phyloP scores from a whole-genome alignment of 257 asterid species.

The Rauvolfia tetraphylla region DNA sequence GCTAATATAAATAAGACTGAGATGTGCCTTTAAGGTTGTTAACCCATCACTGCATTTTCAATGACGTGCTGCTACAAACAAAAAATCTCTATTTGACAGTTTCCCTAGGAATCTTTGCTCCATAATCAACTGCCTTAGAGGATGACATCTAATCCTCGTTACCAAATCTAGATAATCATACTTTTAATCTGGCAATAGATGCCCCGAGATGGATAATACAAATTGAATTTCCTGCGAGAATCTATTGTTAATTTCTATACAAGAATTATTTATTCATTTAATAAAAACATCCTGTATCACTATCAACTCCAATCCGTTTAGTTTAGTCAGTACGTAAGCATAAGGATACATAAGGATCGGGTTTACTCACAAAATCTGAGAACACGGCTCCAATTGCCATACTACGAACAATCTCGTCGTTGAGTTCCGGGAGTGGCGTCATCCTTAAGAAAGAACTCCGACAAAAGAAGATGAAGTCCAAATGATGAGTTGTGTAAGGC shows the following conservation, averaged over 20 bases:
- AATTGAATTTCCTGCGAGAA: background rate
- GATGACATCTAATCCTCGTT: background rate
- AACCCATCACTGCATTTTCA: background rate
- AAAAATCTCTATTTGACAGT: too few species aligned
- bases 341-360: background rate
- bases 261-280: background rate
- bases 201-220: background rate
- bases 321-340: background rate
- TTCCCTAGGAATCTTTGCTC: too few species aligned
- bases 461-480: background rate
- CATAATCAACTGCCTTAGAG: too few species aligned
- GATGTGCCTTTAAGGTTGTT: background rate
- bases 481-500: background rate
- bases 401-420: constrained; percentile 62
- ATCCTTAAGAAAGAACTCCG: constrained; percentile 20
- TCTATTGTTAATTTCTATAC: background rate
- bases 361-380: constrained; percentile 72
- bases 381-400: constrained; percentile 86
- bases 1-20: background rate
- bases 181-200: background rate
- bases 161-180: background rate
- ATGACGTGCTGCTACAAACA: background rate
- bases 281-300: background rate
- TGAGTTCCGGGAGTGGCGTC: constrained; percentile 56
- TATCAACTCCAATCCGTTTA: background rate